Percentiles rank a stretch among this genome's conserved stretches.
Conservation (phyloP, 495 filamentous ascomycete genomes). For the Chaetomium fimeti region DNA sequence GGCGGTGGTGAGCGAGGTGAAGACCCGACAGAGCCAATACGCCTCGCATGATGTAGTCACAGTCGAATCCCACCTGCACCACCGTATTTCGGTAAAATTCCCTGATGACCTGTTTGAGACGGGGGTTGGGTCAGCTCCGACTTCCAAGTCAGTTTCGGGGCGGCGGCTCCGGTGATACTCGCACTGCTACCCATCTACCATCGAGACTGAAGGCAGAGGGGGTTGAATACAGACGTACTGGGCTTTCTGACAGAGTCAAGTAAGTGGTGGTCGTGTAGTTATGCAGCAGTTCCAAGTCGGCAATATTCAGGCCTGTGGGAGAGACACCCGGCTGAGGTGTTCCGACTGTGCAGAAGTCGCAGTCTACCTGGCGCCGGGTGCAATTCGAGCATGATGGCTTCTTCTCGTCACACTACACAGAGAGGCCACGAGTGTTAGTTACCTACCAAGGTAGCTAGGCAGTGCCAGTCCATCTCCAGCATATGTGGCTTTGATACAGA, state of each 20-base stretch:
- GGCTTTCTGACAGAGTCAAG: slow-evolving; percentile 2
- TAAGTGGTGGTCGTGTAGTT: slow-evolving; percentile 1
- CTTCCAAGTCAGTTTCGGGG: not conserved
- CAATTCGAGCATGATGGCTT: slow-evolving; percentile 7
- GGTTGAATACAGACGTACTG: not conserved
- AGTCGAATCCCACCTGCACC: slow-evolving; percentile 5
- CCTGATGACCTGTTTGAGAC: not conserved
- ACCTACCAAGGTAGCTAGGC: too few relatives aligned
- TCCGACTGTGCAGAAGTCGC: not conserved
- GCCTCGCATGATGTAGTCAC: slow-evolving; percentile 7
- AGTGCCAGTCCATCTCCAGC: not conserved
- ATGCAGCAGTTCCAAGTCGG: slow-evolving; percentile 4
- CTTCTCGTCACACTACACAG: slow-evolving; percentile 8
- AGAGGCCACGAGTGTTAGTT: not conserved
- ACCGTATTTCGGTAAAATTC: not conserved
- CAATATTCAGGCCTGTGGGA: slow-evolving; percentile 1
- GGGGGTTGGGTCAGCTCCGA: not conserved
- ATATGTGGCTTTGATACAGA: too few relatives aligned
- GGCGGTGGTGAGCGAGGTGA: slow-evolving; percentile 7
- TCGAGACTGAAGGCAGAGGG: not conserved
- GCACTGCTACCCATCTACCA: too few relatives aligned
- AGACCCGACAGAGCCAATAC: slow-evolving; percentile 1
- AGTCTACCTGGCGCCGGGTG: slow-evolving; percentile 1
- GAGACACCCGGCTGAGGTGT: not conserved
- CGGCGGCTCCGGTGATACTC: not conserved